Percentiles rank a stretch among this genome's conserved stretches.
Evolutionary conservation across 2,329 filamentous ascomycete species (phyloP).

Genomic region (Annulohypoxylon truncatum): DNA sequence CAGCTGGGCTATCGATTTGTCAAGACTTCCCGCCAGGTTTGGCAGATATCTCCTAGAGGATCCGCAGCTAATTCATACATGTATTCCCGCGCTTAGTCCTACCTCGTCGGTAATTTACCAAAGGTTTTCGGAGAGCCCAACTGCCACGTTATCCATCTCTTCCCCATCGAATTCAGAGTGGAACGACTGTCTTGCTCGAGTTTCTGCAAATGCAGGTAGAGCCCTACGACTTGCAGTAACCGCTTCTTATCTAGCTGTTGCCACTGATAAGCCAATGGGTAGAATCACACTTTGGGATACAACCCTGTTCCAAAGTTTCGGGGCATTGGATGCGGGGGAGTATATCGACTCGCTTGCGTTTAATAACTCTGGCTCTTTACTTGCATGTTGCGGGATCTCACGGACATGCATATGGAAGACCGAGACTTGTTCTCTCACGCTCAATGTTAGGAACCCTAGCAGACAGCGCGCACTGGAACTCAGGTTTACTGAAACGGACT

Average conservation of each 20-base stretch:
- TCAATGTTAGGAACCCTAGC: background rate
- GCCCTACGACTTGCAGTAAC: constrained; percentile 27
- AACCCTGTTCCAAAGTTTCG: background rate
- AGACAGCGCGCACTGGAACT: background rate
- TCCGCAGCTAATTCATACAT: constrained; percentile 43
- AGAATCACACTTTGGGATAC: background rate
- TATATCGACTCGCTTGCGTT: background rate
- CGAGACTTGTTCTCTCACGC: background rate
- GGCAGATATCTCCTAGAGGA: constrained; percentile 29
- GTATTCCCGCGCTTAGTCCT: constrained; percentile 45
- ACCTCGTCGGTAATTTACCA: constrained; percentile 38
- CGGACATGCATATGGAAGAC: background rate
- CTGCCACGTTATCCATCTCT: constrained; percentile 33
- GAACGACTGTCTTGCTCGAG: constrained; percentile 46
- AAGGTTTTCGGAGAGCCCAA: constrained; percentile 33
- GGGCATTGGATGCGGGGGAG: background rate
- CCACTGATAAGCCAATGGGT: background rate
- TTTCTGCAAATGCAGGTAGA: constrained; percentile 33
- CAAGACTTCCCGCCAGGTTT: background rate
- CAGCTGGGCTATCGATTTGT: background rate
- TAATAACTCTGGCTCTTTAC: background rate
- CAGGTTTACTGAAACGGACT: background rate
- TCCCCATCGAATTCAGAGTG: constrained; percentile 40
- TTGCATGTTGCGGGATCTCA: background rate
- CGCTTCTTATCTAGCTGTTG: constrained; percentile 3